Evolutionary conservation across 1,139 yeast genomes (phyloP), one percentile per base, ranked within the genome.

Genomic region (Yamadazyma songkhlaensis): DNA sequence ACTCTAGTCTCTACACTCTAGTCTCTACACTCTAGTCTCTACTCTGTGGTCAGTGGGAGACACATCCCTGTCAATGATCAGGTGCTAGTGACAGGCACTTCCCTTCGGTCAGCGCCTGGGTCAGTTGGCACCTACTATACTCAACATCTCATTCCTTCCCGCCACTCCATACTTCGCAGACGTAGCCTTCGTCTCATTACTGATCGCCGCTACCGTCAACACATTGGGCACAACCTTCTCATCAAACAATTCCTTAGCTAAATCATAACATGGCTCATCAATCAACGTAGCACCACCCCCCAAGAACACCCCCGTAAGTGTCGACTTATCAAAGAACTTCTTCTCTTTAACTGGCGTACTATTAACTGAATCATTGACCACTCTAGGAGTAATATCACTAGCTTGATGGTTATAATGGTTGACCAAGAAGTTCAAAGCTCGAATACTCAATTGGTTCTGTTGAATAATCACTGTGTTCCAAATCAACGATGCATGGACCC

Each of bases 91-190:
- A n/a, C n/a, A n/a, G n/a, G n/a, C 20, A 17, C 6, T 6, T 17
- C 20, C 20, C 20, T 17, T 17, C 6, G 20, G 20, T 17, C 20
- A 6, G n/a, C n/a, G n/a, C n/a, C n/a, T n/a, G n/a, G n/a, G n/a
- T n/a, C n/a, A n/a, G n/a, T n/a, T n/a, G n/a, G n/a, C n/a, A n/a
- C n/a, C n/a, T n/a, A n/a, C n/a, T n/a, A 38, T 62, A 23, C 73
- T 67, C 51, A 88, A 72, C 37, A 89, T 64, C 44, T 87, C 92
- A 53, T 87, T 88, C 49, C 84, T 76, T 44, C 96, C 96, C 42
- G 78, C 76, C 11, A 86, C 80, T 39, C 81, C 79, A 50, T 77
- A 84, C 29, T 69, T 74, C 1, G 96, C 96, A 39, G 72, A 72
- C 2, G 84, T 81, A 13, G 45, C 32, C 41, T 72, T 68, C 3